Evolutionary conservation across 2,329 filamentous ascomycete genomes (phyloP).

Genomic region (Epichloe uncinata): DNA sequence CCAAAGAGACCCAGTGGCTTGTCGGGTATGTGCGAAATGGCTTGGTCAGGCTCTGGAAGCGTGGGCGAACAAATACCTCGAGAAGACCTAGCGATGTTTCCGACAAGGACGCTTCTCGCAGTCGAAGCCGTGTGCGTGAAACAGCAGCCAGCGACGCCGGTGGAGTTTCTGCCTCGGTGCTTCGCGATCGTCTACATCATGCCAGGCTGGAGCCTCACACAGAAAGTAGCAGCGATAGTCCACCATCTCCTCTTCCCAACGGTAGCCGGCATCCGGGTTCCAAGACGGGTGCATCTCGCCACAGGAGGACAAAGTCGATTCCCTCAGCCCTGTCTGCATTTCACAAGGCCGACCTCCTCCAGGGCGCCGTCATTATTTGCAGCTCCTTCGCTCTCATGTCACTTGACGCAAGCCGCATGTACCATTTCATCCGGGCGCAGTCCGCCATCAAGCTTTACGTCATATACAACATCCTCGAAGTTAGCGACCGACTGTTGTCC

Average conservation of each 20-base stretch:
- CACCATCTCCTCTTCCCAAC: conserved; percentile 9
- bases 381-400: conserved; percentile 79
- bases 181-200: conserved; percentile 3
- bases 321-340: conserved; percentile 76
- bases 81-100: conserved; percentile 19
- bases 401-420: conserved; percentile 93
- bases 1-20: conserved; percentile 59
- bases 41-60: conserved; percentile 62
- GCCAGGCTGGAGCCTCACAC: not conserved
- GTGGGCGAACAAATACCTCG: conserved; percentile 32
- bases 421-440: conserved; percentile 91
- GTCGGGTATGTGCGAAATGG: conserved; percentile 68
- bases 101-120: conserved; percentile 25
- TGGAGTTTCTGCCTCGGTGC: conserved; percentile 2
- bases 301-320: conserved; percentile 67
- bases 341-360: conserved; percentile 90
- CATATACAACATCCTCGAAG: conserved; percentile 95
- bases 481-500: conserved; percentile 77
- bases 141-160: conserved; percentile 10
- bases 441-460: conserved; percentile 97
- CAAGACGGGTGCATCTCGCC: conserved; percentile 30
- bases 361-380: conserved; percentile 74
- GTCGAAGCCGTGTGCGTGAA: conserved; percentile 23
- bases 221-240: conserved; percentile 2
- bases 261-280: conserved; percentile 13